A percentile compares a stretch with the other conserved stretches of the same genome.
Evolutionary conservation across 768 basidiomycete genomes (phyloP).

Genomic region (Serpula lacrymans): DNA sequence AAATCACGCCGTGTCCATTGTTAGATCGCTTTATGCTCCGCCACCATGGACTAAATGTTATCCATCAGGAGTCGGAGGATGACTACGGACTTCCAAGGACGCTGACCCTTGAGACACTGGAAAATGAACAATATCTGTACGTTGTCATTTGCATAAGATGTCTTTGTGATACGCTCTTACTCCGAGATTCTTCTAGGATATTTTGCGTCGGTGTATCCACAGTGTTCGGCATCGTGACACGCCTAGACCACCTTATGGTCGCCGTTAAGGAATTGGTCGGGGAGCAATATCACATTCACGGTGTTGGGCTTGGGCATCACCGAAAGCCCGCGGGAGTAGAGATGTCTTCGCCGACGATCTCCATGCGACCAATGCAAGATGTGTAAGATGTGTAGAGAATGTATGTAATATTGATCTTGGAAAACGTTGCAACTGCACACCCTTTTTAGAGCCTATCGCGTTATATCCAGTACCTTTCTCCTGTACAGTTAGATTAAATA

Average conservation of each 20-base stretch:
- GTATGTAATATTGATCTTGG: no score
- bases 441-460: no score
- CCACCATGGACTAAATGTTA: conserved; percentile 61
- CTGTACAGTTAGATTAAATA: no score
- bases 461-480: no score
- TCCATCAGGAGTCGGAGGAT: conserved; percentile 68
- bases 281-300: conserved; percentile 83
- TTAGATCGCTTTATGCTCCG: conserved; percentile 43
- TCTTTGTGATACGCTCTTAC: conserved; percentile 4
- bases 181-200: conserved; percentile 36
- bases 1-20: conserved; percentile 79
- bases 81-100: conserved; percentile 70
- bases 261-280: conserved; percentile 85
- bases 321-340: conserved; percentile 23
- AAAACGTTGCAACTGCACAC: no score
- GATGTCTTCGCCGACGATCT: conserved; percentile 27
- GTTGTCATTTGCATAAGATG: conserved; percentile 31
- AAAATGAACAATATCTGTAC: conserved; percentile 76
- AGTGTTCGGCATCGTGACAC: conserved; percentile 62
- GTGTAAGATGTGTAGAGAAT: conserved; percentile 5
- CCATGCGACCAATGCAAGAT: conserved; percentile 12
- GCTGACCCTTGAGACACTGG: conserved; percentile 69
- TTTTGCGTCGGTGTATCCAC: conserved; percentile 76
- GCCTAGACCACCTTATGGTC: conserved; percentile 75
- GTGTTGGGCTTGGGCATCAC: conserved; percentile 40